phyloP scores from a whole-genome alignment of 2,329 filamentous ascomycete genomes.

The Diaporthe caulivora region DNA sequence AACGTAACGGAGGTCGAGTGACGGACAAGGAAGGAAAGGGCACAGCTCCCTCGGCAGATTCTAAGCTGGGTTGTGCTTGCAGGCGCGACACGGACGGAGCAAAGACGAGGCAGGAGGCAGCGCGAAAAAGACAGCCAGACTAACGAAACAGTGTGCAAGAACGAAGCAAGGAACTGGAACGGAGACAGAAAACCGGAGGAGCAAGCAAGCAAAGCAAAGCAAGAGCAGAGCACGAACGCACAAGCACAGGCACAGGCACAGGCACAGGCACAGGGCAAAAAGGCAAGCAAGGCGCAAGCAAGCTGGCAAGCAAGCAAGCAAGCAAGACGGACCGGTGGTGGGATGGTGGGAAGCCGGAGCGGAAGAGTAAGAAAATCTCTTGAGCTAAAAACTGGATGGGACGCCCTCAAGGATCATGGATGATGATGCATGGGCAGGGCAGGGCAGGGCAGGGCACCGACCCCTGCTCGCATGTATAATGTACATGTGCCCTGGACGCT shows the following conservation, averaged over 20 bases:
- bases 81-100: neutral
- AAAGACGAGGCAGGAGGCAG: constrained; percentile 15
- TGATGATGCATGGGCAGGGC: constrained; percentile 1
- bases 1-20: constrained; percentile 33
- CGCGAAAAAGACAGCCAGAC: constrained; percentile 31
- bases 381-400: constrained; percentile 33
- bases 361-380: constrained; percentile 35
- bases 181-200: neutral
- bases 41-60: constrained; percentile 30
- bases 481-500: constrained; percentile 15
- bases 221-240: neutral
- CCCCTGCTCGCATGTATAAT: neutral
- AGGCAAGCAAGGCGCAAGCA: too few species aligned
- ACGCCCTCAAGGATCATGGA: constrained; percentile 29
- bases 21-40: constrained; percentile 32
- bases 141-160: constrained; percentile 27
- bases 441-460: too few species aligned
- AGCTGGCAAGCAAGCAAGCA: constrained; percentile 8
- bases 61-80: constrained; percentile 25
- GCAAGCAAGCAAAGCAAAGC: neutral
- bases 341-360: constrained; percentile 25
- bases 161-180: neutral
- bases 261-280: too few species aligned
- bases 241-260: neutral
- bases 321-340: constrained; percentile 24